Base-by-base conservation (phyloP, 768 basidiomycete genomes). In the Hemileccinum impolitum region DNA sequence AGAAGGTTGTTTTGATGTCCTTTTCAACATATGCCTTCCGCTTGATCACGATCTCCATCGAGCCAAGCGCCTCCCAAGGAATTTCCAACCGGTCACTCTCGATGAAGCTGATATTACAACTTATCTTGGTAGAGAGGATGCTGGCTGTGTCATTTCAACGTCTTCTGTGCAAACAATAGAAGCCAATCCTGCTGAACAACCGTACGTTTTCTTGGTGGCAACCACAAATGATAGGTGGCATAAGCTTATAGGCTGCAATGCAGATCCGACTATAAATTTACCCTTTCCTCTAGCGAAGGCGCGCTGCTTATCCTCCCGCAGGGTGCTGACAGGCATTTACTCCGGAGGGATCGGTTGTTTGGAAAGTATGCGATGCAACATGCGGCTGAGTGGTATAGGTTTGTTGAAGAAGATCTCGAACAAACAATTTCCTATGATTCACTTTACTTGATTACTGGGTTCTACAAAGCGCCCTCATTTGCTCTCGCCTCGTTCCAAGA, bases 331-430 rank as follows among this genome's bases (percentile, higher is more conserved):
- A 18, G 15, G 12, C 9, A 28, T 19, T 42, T n/a, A 7, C 28
- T 42, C n/a, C 28, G 13, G 7, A 28, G 41, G 13, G 8, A n/a
- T 19, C 28, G 41, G 17, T 19, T 17, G 17, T 42, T 42, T 14
- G 28, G 28, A 18, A 14, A 17, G 18, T 31, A 42, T 11, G 41
- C 41, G 17, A 31, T 9, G 42, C 28, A 43, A n/a, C 42, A 43
- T 43, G 42, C 42, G 13, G 11, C n/a, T 14, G 42, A 43, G 21
- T 43, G 42, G 42, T 43, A 43, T 13, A 43, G 42, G n/a, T 43
- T 43, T 14, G 42, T 34, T 25, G 31, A 30, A 12, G 42, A 43
- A 9, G 42, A 43, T 19, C 31, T 43, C 11, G 30, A 43, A 15
- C 42, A 17, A 15, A 34, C 19, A 4, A 32, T 43, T 28, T 18